These are phyloP conservation scores for Pseudopyricularia cyperi DNA, from an alignment of 2,329 filamentous ascomycete genomes.

Conservation along the genomic window DNA sequence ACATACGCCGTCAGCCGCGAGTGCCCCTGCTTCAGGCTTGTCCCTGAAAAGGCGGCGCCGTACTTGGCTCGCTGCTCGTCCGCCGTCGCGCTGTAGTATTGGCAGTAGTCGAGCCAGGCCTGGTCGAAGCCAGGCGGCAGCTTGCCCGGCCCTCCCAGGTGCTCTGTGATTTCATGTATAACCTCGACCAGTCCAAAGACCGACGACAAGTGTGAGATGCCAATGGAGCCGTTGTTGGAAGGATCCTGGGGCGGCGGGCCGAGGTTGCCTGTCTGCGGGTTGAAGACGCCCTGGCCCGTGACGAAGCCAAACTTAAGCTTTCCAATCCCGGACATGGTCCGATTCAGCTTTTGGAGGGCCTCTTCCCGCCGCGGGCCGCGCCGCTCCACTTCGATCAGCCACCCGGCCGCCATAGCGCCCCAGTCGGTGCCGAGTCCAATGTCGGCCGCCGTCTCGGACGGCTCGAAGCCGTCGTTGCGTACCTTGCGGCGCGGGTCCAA, in stretches of 20 bases:
- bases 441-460: conserved; percentile 27
- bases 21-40: conserved; percentile 40
- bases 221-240: conserved; percentile 34
- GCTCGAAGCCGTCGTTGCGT: conserved; percentile 34
- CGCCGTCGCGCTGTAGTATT: conserved; percentile 36
- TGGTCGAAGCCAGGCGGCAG: conserved; percentile 34
- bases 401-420: conserved; percentile 40
- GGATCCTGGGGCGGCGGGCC: conserved; percentile 38
- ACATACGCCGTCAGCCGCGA: conserved; percentile 44
- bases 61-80: conserved; percentile 40
- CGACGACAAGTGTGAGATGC: conserved; percentile 40
- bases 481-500: conserved; percentile 48
- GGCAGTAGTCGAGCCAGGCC: conserved; percentile 47
- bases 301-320: conserved; percentile 45
- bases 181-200: conserved; percentile 48
- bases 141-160: conserved; percentile 24
- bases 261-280: conserved; percentile 33
- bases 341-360: conserved; percentile 33
- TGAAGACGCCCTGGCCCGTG: conserved; percentile 40
- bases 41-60: conserved; percentile 28
- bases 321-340: conserved; percentile 35
- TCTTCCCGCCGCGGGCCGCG: conserved; percentile 39
- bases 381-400: conserved; percentile 48
- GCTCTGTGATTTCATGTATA: conserved; percentile 38
- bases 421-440: conserved; percentile 47